Evolutionary conservation across 2,329 filamentous ascomycete genomes (phyloP).

Genomic region (Calonectria pauciramosa): DNA sequence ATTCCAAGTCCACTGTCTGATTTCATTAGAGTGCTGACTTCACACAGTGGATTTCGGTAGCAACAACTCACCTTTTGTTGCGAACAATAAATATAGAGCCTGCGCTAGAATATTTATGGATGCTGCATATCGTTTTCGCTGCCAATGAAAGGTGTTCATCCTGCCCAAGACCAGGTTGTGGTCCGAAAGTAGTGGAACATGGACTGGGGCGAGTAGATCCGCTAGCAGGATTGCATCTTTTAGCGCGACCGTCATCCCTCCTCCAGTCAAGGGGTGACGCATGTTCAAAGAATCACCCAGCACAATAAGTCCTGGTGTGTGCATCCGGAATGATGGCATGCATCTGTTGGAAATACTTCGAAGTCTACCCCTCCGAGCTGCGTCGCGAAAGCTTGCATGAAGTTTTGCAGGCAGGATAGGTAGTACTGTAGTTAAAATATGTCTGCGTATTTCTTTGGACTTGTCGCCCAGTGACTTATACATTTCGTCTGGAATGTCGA

Average conservation of each 20-base stretch:
- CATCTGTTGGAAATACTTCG: neutral
- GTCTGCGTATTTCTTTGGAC: neutral
- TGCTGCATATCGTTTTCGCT: neutral
- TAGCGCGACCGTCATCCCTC: neutral
- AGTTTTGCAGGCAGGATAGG: neutral
- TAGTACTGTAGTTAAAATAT: neutral
- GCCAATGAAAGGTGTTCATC: neutral
- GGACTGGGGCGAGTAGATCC: neutral
- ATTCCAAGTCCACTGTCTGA: neutral
- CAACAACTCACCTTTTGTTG: neutral
- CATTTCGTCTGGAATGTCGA: neutral
- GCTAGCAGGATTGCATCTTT: neutral
- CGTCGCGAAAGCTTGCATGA: neutral
- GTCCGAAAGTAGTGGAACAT: neutral
- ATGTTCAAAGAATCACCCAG: neutral
- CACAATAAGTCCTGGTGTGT: neutral
- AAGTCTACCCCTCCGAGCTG: neutral
- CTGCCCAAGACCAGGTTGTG: neutral
- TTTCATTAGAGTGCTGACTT: neutral
- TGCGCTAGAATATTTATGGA: neutral
- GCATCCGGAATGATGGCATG: neutral
- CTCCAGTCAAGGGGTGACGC: neutral
- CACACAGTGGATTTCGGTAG: neutral
- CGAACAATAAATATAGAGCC: neutral
- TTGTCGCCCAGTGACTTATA: neutral